A percentile compares a stretch with the other conserved stretches of the same genome.
Evolutionary conservation across 176 grass and related monocot genomes (phyloP).

Genomic region (Triticum timopheevii): DNA sequence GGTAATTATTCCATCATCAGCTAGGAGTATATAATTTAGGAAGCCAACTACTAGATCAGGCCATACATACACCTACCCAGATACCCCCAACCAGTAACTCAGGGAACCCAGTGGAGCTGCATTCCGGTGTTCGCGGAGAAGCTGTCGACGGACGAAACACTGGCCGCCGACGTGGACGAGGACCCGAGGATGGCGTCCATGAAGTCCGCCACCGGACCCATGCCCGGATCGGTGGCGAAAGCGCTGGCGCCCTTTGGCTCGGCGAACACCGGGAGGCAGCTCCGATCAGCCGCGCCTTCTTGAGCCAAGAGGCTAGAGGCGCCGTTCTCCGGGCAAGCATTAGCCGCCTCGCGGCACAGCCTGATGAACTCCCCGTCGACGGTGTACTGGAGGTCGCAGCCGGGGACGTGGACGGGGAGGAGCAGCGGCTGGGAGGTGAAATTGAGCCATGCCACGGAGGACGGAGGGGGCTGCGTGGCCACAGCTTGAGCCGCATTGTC

Average conservation of each 20-base stretch:
- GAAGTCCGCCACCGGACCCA: conserved; percentile 51
- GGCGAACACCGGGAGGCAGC: conserved; percentile 36
- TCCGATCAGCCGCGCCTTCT: background rate
- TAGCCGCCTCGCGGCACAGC: conserved; percentile 17
- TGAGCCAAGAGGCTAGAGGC: background rate
- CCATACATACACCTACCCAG: background rate
- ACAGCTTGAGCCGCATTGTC: conserved; percentile 19
- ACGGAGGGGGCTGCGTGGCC: background rate
- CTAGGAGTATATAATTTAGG: conserved; percentile 8
- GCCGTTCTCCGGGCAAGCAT: conserved; percentile 9
- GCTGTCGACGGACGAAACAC: conserved; percentile 41
- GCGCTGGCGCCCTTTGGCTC: conserved; percentile 31
- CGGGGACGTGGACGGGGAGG: conserved; percentile 9
- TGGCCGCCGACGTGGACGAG: conserved; percentile 56
- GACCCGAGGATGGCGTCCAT: conserved; percentile 78
- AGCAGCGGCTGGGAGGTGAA: conserved; percentile 37
- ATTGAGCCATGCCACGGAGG: conserved; percentile 28
- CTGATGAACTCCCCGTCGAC: conserved; percentile 43
- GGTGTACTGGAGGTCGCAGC: conserved; percentile 34
- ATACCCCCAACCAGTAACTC: conserved; percentile 1
- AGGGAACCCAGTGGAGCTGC: conserved; percentile 57
- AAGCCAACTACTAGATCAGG: background rate
- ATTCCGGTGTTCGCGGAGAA: conserved; percentile 45
- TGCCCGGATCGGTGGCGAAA: conserved; percentile 32
- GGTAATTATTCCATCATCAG: conserved; percentile 25